Evolutionary conservation across 139 green algal genomes (phyloP).

Genomic region (Picochlorum sp.): DNA sequence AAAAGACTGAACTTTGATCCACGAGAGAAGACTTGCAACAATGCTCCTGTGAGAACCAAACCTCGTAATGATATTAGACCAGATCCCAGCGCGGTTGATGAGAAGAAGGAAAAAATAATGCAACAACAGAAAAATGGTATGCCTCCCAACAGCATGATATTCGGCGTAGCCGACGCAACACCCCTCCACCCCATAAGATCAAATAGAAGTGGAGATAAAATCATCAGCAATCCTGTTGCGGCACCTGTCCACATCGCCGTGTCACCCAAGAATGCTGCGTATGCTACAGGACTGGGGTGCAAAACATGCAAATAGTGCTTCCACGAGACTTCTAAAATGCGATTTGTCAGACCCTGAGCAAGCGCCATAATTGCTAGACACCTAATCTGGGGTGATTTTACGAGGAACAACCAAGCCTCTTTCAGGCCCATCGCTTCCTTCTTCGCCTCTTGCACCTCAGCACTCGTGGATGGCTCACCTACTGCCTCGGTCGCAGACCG

Average conservation of each 20-base stretch:
- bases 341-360: slow-evolving; percentile 73
- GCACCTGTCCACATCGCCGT: slow-evolving; percentile 79
- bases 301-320: slow-evolving; percentile 85
- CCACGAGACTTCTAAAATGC: slow-evolving; percentile 87
- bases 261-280: slow-evolving; percentile 73
- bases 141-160: slow-evolving; percentile 42
- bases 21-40: slow-evolving; percentile 73
- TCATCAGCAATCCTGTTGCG: slow-evolving; percentile 69
- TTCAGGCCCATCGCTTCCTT: slow-evolving; percentile 22
- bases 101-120: slow-evolving; percentile 46
- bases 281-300: slow-evolving; percentile 68
- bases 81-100: not conserved
- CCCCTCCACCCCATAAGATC: slow-evolving; percentile 61
- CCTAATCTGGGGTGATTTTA: slow-evolving; percentile 60
- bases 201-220: slow-evolving; percentile 78
- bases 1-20: slow-evolving; percentile 87
- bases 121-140: slow-evolving; percentile 69
- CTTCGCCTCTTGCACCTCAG: not conserved
- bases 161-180: slow-evolving; percentile 66
- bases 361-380: slow-evolving; percentile 87
- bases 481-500: not conserved
- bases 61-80: slow-evolving; percentile 10
- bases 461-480: not conserved
- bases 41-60: slow-evolving; percentile 54
- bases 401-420: slow-evolving; percentile 49